Evolutionary conservation across 176 grass and related monocot genomes (phyloP), one percentile per base, ranked within the genome.

Genomic region (Bonia amplexicaulis): DNA sequence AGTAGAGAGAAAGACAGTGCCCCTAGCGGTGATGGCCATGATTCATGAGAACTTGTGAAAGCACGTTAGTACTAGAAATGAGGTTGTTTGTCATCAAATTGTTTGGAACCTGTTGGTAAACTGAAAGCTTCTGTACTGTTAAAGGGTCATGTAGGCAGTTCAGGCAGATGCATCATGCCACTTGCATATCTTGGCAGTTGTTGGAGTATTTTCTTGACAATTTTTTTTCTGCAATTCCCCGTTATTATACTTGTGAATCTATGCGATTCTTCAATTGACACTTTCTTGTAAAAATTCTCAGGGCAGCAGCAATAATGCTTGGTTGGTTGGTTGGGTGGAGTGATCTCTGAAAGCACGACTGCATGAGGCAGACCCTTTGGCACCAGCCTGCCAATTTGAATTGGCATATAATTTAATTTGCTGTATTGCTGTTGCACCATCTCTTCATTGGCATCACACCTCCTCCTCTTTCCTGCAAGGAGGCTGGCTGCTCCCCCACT

Each of bases 41-140:
- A 90, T 83, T 87, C 80, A 9, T 69, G 74, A 90, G 89, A 87
- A 69, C 29, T 17, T 74, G 84, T 78, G 84, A 79, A 87, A 87
- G 74, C n/a, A 17, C 67, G 74, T 83, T 69, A 79, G 67, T 58
- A 4, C 57, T 51, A 73, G 42, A 29, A 66, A 39, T 83, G 84
- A 79, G 60, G 9, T 67, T 87, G 84, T 79, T 15, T 52, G 74
- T 26, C 76, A 78, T 81, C 40, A 77, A 85, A 16, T 73, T 82
- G 73, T 40, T 82, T 73, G 26, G 73, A 73, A 67, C 59, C 59
- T 52, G 22, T 51, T 7, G 58, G 73, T 44, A 42, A 67, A 78
- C 2, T 39, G 66, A 90, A 82, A 78, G 78, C 73, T 15, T 42
- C 46, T 66, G 78, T 20, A 46, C 45, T 71, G 45, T 62, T 85